Base-by-base conservation (phyloP, 108 stramenopile genomes). In the Cyclostephanos invisitatus region DNA sequence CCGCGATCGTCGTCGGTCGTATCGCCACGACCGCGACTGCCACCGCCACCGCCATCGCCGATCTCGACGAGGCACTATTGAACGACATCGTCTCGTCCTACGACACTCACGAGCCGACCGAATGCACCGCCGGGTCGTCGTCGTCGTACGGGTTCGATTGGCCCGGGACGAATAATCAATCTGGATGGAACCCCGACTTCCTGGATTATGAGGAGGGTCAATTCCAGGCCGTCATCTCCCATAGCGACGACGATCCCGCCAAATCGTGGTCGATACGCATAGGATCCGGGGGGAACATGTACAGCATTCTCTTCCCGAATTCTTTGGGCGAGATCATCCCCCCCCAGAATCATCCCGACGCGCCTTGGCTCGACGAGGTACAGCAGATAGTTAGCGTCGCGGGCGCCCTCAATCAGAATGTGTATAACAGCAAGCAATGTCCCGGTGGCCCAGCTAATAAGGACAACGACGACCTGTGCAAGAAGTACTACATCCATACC, bases 291-390 rank as follows among this genome's bases (percentile, higher is more conserved):
- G 74, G 74, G 59, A 70, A 67, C 60, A 75, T 75, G 46, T 75
- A 75, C 74, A 49, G 46, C 24, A 25, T 44, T 21, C 67, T 57
- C 36, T 20, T 14, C 6, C 44, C 44, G 2, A 59, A 40, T 32
- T 12, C 27, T 38, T 42, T 51, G 25, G 74, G 74, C 59, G 74
- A 75, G 74, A 70, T 68, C 11, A 51, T 75, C 59, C 69, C 74
- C 2, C 68, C 68, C 21, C 74, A 75, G 38, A 62, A 70, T 29
- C 64, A 64, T 27, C 10, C 21, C 1, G 36, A 50, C 2, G 21
- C 70, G 15, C 74, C 74, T 9, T 75, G 44, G 48, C 42, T 75
- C 12, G 74, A 75, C 8, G 74, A 75, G 61, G 53, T 75, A 2
- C 61, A 70, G 14, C 74, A 75, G 29, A 22, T n/a, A 27, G 74